A percentile compares a stretch with the other conserved stretches of the same genome.
Conservation (phyloP, 2,329 filamentous ascomycete species). For the Rutstroemia sp. region DNA sequence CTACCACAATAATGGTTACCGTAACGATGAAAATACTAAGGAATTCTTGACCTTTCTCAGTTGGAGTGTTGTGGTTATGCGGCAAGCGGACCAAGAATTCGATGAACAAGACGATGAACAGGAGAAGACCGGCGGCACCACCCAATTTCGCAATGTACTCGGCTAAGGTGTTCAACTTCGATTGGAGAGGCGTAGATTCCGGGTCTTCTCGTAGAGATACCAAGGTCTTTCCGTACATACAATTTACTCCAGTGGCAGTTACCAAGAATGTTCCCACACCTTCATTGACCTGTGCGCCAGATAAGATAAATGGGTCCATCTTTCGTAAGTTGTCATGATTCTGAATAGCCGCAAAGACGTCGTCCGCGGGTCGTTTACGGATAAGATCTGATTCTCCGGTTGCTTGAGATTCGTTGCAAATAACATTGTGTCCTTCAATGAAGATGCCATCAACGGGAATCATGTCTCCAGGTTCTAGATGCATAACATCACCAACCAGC, state of each 20-base stretch:
- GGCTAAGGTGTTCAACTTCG: slow-evolving; percentile 68
- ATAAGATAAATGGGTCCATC: slow-evolving; percentile 74
- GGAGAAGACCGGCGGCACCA: slow-evolving; percentile 60
- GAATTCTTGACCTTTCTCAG: slow-evolving; percentile 54
- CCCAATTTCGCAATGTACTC: slow-evolving; percentile 75
- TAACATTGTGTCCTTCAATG: slow-evolving; percentile 57
- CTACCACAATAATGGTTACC: slow-evolving; percentile 62
- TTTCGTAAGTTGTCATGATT: slow-evolving; percentile 53
- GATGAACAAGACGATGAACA: slow-evolving; percentile 76
- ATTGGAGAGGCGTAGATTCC: slow-evolving; percentile 71
- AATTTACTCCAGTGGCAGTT: slow-evolving; percentile 66
- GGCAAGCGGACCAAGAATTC: slow-evolving; percentile 62
- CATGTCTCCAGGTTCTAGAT: slow-evolving; percentile 66
- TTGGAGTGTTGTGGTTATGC: slow-evolving; percentile 37
- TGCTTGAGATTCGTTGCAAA: slow-evolving; percentile 67
- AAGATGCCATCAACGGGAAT: slow-evolving; percentile 66
- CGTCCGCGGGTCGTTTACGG: slow-evolving; percentile 57
- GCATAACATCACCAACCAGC: slow-evolving; percentile 66
- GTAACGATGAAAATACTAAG: slow-evolving; percentile 56
- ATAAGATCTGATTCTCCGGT: slow-evolving; percentile 70
- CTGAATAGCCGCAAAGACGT: slow-evolving; percentile 57
- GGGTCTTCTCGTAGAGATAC: slow-evolving; percentile 71
- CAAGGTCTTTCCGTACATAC: slow-evolving; percentile 69
- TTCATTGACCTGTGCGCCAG: slow-evolving; percentile 69
- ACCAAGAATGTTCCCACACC: slow-evolving; percentile 71